A percentile compares a stretch with the other conserved stretches of the same genome.
Evolutionary conservation across 176 grass and related monocot genomes (phyloP).

Genomic region (Coix lacrymajobi): DNA sequence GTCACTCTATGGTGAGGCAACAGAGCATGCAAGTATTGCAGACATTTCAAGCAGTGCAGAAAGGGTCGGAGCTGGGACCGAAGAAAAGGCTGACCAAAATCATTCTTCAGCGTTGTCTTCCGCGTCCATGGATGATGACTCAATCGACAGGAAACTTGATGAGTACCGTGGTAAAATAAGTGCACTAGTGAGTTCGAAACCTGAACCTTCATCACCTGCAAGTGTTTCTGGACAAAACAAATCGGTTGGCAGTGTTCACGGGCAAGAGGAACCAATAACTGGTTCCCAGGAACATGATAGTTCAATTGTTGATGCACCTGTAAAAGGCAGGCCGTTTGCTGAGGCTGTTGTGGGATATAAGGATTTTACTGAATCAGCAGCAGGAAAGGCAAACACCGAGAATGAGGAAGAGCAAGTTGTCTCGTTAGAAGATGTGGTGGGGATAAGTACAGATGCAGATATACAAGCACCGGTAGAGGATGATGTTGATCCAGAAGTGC

Average conservation of each 20-base stretch:
- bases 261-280: not conserved
- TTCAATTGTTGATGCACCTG: not conserved
- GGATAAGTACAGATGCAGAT: not conserved
- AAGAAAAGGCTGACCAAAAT: constrained; percentile 11
- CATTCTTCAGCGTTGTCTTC: not conserved
- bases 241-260: not conserved
- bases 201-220: not conserved
- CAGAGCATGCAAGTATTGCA: not conserved
- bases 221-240: not conserved
- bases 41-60: not conserved
- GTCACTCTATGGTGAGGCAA: not conserved
- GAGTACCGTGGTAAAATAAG: constrained; percentile 40
- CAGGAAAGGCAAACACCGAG: not conserved
- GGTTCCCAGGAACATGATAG: constrained; percentile 7
- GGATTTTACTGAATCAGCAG: not conserved
- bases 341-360: not conserved
- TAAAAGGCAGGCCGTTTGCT: not conserved
- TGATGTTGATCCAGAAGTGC: constrained; percentile 37
- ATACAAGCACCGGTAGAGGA: not conserved
- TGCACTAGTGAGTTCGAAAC: constrained; percentile 15
- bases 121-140: constrained; percentile 11
- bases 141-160: constrained; percentile 39
- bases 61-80: constrained; percentile 9
- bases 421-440: not conserved
- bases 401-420: not conserved